Percentiles rank a stretch among this genome's conserved stretches.
Conservation (phyloP, 2,329 filamentous ascomycete genomes). For the Ophiostoma australiae region DNA sequence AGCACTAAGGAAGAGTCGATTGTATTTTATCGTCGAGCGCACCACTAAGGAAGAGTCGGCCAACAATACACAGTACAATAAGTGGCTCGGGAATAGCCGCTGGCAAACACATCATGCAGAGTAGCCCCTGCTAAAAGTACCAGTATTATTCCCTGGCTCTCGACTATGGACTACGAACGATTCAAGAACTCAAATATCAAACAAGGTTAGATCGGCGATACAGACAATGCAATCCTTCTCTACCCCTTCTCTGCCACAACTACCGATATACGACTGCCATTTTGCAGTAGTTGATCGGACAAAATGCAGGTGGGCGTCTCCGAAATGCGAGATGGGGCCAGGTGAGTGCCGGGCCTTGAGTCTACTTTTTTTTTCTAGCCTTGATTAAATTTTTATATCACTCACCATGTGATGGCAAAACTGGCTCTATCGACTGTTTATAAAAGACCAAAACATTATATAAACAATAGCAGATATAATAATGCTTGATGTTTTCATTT, state of each 20-base stretch:
- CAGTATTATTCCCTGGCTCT: not conserved
- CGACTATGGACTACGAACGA: no score
- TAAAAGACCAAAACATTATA: not conserved
- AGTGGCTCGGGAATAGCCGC: not conserved
- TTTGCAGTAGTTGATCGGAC: not conserved
- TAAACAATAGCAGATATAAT: no score
- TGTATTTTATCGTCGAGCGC: no score
- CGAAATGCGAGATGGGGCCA: not conserved
- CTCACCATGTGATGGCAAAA: constrained; percentile 1
- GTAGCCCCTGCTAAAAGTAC: not conserved
- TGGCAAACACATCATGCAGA: not conserved
- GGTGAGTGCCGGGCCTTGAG: not conserved
- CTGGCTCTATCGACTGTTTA: not conserved
- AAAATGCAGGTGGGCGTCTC: not conserved
- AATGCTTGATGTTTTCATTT: no score
- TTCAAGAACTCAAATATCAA: no score
- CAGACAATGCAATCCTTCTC: not conserved
- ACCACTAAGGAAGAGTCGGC: no score
- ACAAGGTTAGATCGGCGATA: not conserved
- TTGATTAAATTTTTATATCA: not conserved
- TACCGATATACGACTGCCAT: not conserved
- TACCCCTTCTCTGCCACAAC: not conserved
- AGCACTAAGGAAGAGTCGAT: no score
- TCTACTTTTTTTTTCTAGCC: not conserved
- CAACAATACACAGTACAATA: not conserved